A percentile compares a stretch with the other conserved stretches of the same genome.
Conservation (phyloP, 345 rosid species). For the Aegle marmelos region DNA sequence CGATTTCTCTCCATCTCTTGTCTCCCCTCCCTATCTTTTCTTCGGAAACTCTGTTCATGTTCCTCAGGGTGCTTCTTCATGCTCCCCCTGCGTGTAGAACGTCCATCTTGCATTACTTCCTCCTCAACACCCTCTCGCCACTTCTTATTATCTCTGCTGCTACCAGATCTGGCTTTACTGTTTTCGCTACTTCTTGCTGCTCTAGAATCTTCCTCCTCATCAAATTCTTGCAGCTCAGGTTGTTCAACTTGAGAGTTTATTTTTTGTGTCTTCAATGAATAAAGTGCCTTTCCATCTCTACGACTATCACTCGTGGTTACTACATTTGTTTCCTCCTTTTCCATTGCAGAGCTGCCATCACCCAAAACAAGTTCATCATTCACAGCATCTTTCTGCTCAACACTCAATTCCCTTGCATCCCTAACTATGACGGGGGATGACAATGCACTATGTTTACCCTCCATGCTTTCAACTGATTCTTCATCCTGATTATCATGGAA, state of each 20-base stretch:
- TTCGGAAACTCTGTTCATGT: constrained; percentile 44
- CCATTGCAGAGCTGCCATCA: constrained; percentile 51
- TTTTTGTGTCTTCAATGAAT: constrained; percentile 35
- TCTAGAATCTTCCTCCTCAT: constrained; percentile 58
- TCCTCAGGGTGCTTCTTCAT: constrained; percentile 49
- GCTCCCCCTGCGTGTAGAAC: constrained; percentile 36
- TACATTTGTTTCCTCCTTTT: constrained; percentile 36
- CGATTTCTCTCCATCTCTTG: constrained; percentile 60
- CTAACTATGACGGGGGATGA: constrained; percentile 42
- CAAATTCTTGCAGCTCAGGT: constrained; percentile 44
- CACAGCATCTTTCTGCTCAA: constrained; percentile 51
- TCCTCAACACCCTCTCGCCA: constrained; percentile 68
- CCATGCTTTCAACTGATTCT: constrained; percentile 61
- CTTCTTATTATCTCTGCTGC: constrained; percentile 74
- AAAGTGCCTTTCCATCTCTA: constrained; percentile 26
- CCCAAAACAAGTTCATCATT: constrained; percentile 31
- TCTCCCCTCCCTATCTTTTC: constrained; percentile 62
- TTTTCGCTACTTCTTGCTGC: constrained; percentile 90
- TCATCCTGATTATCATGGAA: constrained; percentile 41
- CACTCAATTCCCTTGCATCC: constrained; percentile 51
- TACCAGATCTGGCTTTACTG: constrained; percentile 85
- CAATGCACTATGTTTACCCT: constrained; percentile 38
- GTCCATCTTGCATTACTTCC: constrained; percentile 74
- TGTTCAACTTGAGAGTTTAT: constrained; percentile 39
- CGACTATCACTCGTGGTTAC: constrained; percentile 21